Base-by-base conservation (phyloP, 1,284 basidiomycete genomes). In the Somion occarium region DNA sequence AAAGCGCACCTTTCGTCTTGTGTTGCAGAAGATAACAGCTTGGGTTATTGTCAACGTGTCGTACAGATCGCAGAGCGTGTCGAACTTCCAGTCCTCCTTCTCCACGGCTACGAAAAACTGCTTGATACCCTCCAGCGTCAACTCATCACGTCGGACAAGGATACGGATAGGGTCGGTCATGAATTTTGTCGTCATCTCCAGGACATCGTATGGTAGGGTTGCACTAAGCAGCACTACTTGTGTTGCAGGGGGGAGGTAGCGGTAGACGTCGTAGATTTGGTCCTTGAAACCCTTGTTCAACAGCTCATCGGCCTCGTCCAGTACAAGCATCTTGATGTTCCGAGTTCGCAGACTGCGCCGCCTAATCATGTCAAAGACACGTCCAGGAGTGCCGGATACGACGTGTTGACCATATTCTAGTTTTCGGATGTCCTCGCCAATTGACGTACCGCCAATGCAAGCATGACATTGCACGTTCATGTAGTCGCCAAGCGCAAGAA, bases 31-130 rank as follows among this genome's bases (percentile, higher is more conserved):
- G 66, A 99, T 98, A 69, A 99, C 96, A 24, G 97, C 96, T 78
- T 99, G 97, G 1, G 97, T 99, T 70, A 99, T 99, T 25, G 97
- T 98, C 48, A 99, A 82, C 18, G 96, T 98, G 70, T 99, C 97
- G 73, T 99, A 99, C 49, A 96, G 72, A 72, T 99, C 97, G 70
- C 94, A 98, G 19, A 99, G 79, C 0, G 96, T 99, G 73, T 99
- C 97, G 63, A 98, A 96, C 69, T 99, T 99, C 96, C 96, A 99
- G 64, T 99, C 97, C 71, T 99, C 97, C 76, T 98, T 98, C 73
- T 99, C 97, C 52, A 99, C 96, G 24, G 96, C 96, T 42, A 99
- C 94, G 72, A 98, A 99, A 80, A 99, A 99, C 68, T 99, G 97
- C 70, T 98, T 99, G 78, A 99, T 99, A 22, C 97, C 96, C 69